phyloP scores from a whole-genome alignment of 1,284 basidiomycete species.

The Trichosporon asahii region DNA sequence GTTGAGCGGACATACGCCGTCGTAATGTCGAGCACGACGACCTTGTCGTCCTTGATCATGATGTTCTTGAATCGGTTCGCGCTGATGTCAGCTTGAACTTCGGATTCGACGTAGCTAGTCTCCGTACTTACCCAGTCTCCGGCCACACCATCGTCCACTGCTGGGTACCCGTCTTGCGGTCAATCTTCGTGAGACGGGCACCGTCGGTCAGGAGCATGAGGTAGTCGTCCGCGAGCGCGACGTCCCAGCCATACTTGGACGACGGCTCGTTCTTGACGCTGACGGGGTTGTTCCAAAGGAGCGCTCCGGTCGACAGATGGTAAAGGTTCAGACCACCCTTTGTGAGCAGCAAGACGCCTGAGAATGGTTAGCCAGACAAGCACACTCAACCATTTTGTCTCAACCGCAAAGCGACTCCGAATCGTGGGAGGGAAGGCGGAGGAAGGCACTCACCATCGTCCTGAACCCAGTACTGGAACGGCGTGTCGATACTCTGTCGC shows the following conservation, averaged over 20 bases:
- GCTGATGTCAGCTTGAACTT: constrained; percentile 53
- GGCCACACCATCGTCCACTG: constrained; percentile 44
- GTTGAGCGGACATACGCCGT: constrained; percentile 55
- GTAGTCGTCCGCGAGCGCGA: constrained; percentile 47
- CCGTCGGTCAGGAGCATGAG: constrained; percentile 43
- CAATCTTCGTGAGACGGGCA: constrained; percentile 35
- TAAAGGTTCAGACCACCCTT: constrained; percentile 55
- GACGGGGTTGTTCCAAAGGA: constrained; percentile 65
- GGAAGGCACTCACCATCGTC: constrained; percentile 57
- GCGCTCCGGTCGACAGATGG: constrained; percentile 62
- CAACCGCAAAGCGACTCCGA: too few relatives aligned
- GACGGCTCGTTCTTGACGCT: constrained; percentile 14
- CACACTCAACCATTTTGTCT: too few relatives aligned
- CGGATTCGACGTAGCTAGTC: too few relatives aligned
- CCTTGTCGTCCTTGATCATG: constrained; percentile 55
- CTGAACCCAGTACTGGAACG: constrained; percentile 57
- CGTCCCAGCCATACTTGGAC: constrained; percentile 52
- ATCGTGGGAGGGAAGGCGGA: too few relatives aligned
- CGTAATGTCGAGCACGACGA: constrained; percentile 68
- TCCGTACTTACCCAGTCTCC: constrained; percentile 30
- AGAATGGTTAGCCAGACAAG: not conserved
- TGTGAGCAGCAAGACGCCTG: constrained; percentile 70
- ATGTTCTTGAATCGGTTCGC: constrained; percentile 65
- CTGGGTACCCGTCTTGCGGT: constrained; percentile 29
- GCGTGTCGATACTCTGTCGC: not conserved